phyloP scores from a whole-genome alignment of 768 basidiomycete species.

The Suillus subaureus region DNA sequence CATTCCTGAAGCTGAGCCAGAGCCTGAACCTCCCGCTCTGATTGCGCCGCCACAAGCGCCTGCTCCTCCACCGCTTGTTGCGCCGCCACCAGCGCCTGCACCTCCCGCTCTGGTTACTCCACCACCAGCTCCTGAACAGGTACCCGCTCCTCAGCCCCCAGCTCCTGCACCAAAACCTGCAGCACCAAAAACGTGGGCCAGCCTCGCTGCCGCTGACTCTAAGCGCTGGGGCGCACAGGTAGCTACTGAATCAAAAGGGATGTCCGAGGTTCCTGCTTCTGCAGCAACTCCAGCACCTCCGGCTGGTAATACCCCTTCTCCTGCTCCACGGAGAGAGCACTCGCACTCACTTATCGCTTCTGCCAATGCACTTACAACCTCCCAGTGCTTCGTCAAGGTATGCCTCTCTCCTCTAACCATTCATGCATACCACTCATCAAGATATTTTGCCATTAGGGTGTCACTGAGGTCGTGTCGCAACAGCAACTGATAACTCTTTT shows the following conservation, averaged over 20 bases:
- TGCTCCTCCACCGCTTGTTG: slow-evolving; percentile 27
- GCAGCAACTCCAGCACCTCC: slow-evolving; percentile 40
- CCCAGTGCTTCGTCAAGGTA: slow-evolving; percentile 94
- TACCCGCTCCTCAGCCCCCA: slow-evolving; percentile 33
- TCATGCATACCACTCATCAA: slow-evolving; percentile 3
- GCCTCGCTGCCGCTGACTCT: slow-evolving; percentile 79
- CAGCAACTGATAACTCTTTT: slow-evolving; percentile 52
- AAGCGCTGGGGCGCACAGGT: slow-evolving; percentile 87
- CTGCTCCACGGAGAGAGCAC: slow-evolving; percentile 39
- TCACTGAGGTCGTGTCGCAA: slow-evolving; percentile 65
- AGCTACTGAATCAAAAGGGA: slow-evolving; percentile 75
- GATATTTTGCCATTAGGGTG: slow-evolving; percentile 50
- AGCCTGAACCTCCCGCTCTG: slow-evolving; percentile 30
- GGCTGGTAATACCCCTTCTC: slow-evolving; percentile 34
- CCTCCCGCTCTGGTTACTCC: slow-evolving; percentile 33
- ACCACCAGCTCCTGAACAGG: slow-evolving; percentile 28
- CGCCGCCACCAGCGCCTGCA: slow-evolving; percentile 21
- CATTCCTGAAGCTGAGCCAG: slow-evolving; percentile 22
- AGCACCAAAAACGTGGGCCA: slow-evolving; percentile 86
- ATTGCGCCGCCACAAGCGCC: slow-evolving; percentile 23
- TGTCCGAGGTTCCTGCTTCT: slow-evolving; percentile 60
- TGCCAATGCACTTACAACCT: slow-evolving; percentile 62
- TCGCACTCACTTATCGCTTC: slow-evolving; percentile 41
- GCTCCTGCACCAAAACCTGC: slow-evolving; percentile 47
- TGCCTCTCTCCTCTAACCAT: slow-evolving; percentile 15